These are phyloP conservation scores for Dactylellina cionopaga DNA, from an alignment of 2,329 filamentous ascomycete genomes.

Conservation along the genomic window DNA sequence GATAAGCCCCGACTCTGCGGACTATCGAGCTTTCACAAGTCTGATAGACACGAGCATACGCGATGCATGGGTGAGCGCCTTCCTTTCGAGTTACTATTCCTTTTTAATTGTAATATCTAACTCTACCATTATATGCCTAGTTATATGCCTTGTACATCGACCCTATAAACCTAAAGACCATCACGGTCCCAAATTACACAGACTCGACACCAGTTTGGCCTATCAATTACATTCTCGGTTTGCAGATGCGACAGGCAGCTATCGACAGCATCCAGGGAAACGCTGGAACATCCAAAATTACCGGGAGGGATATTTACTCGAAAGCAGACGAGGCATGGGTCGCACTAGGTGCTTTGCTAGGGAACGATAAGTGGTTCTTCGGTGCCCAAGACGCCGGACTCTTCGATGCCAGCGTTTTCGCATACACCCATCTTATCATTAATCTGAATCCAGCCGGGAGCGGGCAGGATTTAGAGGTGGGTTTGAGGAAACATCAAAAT, in stretches of 20 bases:
- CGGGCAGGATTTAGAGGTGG: slow-evolving; percentile 69
- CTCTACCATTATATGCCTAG: slow-evolving; percentile 59
- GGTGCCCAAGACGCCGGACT: slow-evolving; percentile 69
- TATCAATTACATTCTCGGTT: slow-evolving; percentile 71
- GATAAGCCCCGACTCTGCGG: slow-evolving; percentile 33
- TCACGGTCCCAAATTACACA: slow-evolving; percentile 75
- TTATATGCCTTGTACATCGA: slow-evolving; percentile 85
- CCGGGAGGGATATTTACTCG: slow-evolving; percentile 68
- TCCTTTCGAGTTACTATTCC: not conserved
- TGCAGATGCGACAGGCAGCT: slow-evolving; percentile 77
- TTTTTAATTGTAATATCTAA: slow-evolving; percentile 1
- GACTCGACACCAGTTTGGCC: slow-evolving; percentile 69
- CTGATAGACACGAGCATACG: slow-evolving; percentile 68
- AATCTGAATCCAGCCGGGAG: slow-evolving; percentile 68
- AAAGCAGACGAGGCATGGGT: slow-evolving; percentile 72
- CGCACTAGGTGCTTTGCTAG: slow-evolving; percentile 70
- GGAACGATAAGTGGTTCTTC: slow-evolving; percentile 71
- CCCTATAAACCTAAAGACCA: slow-evolving; percentile 70
- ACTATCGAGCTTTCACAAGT: slow-evolving; percentile 51
- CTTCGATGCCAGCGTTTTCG: slow-evolving; percentile 89
- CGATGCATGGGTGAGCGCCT: slow-evolving; percentile 77
- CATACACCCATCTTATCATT: slow-evolving; percentile 84
- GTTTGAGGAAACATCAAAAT: slow-evolving; percentile 69
- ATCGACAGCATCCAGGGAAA: slow-evolving; percentile 76
- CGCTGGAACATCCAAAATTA: slow-evolving; percentile 66